Evolutionary conservation across 202 grass and related monocot genomes (phyloP).

Genomic region (Musa balbisiana): DNA sequence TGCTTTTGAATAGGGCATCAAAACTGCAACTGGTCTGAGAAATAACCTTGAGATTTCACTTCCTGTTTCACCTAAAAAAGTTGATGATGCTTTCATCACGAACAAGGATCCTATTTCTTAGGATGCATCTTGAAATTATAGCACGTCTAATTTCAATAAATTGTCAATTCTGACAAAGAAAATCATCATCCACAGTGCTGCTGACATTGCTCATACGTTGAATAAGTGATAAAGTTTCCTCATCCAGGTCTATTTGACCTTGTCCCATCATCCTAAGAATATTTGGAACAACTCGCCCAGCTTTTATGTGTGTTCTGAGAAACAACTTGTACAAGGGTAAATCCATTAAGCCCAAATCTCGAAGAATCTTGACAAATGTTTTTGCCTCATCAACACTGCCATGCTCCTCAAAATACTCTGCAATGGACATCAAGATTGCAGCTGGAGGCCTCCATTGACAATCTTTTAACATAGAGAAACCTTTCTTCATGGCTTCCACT

Average conservation of each 20-base stretch:
- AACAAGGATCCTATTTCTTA: too few relatives aligned
- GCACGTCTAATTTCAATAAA: neutral
- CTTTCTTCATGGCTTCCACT: conserved; percentile 58
- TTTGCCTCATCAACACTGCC: conserved; percentile 30
- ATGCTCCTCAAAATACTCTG: conserved; percentile 56
- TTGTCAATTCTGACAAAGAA: neutral
- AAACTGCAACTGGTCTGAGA: too few relatives aligned
- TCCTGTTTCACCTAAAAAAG: neutral
- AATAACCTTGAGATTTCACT: too few relatives aligned
- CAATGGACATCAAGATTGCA: conserved; percentile 41
- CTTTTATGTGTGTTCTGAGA: conserved; percentile 57
- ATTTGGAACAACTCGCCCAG: conserved; percentile 29
- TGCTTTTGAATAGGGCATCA: too few relatives aligned
- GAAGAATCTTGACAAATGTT: conserved; percentile 47
- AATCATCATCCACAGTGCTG: conserved; percentile 17
- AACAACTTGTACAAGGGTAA: conserved; percentile 63
- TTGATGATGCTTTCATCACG: neutral
- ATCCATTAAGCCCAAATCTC: conserved; percentile 38
- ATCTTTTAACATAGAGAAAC: conserved; percentile 46
- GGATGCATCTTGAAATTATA: neutral
- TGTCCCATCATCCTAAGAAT: conserved; percentile 45
- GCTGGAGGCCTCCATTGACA: conserved; percentile 57
- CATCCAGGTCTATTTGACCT: conserved; percentile 52
- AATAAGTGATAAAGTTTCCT: conserved; percentile 46
- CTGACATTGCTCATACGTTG: conserved; percentile 31